Evolutionary conservation across 306 rosid species (phyloP).

Genomic region (Chamaecrista fasciculata): DNA sequence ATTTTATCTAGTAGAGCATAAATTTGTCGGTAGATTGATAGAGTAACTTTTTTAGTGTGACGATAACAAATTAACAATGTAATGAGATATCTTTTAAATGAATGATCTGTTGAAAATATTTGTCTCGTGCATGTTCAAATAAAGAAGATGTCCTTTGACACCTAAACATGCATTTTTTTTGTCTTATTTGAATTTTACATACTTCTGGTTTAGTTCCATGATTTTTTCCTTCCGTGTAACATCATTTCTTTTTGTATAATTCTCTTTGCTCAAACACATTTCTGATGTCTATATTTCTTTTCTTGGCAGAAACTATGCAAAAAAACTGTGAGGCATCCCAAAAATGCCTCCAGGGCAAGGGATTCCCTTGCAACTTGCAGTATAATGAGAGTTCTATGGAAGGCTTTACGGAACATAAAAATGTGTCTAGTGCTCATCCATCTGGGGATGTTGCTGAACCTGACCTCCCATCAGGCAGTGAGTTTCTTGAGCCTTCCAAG

Average conservation of each 20-base stretch:
- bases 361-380: conserved; percentile 55
- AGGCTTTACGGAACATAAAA: conserved; percentile 49
- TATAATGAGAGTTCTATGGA: conserved; percentile 58
- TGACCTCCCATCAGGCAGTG: conserved; percentile 42
- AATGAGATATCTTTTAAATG: not conserved
- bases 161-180: conserved; percentile 13
- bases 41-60: not conserved
- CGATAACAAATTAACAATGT: not conserved
- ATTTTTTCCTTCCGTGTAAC: conserved; percentile 1
- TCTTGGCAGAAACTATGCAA: conserved; percentile 70
- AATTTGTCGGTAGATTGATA: not conserved
- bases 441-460: conserved; percentile 59
- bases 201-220: not conserved
- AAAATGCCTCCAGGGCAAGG: conserved; percentile 80
- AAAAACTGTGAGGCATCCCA: conserved; percentile 79
- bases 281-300: conserved; percentile 22
- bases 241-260: not conserved
- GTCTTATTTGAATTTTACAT: not conserved
- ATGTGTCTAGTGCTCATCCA: conserved; percentile 43
- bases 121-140: not conserved
- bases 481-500: conserved; percentile 61
- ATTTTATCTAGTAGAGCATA: not conserved
- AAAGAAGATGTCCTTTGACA: conserved; percentile 9
- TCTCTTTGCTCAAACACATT: conserved; percentile 1
- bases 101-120: not conserved